Percentiles rank a stretch among this genome's conserved stretches.
Conservation (phyloP, 768 basidiomycete genomes). For the Leccinum pellstonianum region DNA sequence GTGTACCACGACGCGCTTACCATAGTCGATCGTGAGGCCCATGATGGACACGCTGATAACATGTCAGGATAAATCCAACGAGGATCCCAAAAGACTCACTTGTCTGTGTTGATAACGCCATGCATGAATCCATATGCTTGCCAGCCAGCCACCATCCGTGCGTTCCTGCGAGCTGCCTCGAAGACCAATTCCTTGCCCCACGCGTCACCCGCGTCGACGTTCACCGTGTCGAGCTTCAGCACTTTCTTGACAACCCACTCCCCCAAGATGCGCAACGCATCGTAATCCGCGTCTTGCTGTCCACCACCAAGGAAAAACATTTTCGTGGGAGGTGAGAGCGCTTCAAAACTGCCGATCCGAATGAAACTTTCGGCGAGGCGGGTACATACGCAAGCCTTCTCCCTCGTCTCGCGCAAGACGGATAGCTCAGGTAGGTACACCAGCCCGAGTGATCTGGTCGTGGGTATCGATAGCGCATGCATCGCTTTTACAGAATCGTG, state of each 20-base stretch:
- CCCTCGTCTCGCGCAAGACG: slow-evolving; percentile 73
- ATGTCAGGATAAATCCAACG: slow-evolving; percentile 7
- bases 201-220: slow-evolving; percentile 44
- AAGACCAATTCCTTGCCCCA: slow-evolving; percentile 75
- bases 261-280: slow-evolving; percentile 70
- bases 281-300: slow-evolving; percentile 71
- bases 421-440: slow-evolving; percentile 69
- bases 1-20: slow-evolving; percentile 28
- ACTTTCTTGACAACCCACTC: slow-evolving; percentile 73
- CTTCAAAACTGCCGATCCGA: slow-evolving; percentile 89
- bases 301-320: slow-evolving; percentile 74
- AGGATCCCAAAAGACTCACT: slow-evolving; percentile 44
- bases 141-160: slow-evolving; percentile 92
- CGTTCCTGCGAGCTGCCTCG: slow-evolving; percentile 83
- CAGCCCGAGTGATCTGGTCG: slow-evolving; percentile 83
- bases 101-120: slow-evolving; percentile 97
- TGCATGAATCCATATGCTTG: slow-evolving; percentile 95
- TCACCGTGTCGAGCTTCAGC: slow-evolving; percentile 43
- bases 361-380: slow-evolving; percentile 89
- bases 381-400: slow-evolving; percentile 71
- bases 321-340: slow-evolving; percentile 65
- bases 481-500: slow-evolving; percentile 46
- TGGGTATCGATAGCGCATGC: slow-evolving; percentile 83
- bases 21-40: slow-evolving; percentile 78
- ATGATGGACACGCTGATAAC: slow-evolving; percentile 63